A percentile compares a stretch with the other conserved stretches of the same genome.
phyloP scores from a whole-genome alignment of 805 yeast species.

The Debaryomyces maramus region DNA sequence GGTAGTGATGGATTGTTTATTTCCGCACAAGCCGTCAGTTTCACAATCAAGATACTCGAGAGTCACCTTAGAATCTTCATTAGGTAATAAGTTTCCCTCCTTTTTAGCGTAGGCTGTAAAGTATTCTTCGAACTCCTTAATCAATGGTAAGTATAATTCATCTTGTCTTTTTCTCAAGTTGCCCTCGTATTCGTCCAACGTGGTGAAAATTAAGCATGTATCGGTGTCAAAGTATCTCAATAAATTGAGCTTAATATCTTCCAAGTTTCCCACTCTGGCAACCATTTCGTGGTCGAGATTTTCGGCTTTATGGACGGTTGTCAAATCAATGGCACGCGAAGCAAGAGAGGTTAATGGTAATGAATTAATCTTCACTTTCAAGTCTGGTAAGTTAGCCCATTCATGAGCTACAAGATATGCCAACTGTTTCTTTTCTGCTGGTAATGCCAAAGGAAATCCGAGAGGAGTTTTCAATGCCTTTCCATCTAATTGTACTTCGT shows the following conservation, averaged over 20 bases:
- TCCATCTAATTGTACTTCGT: slow-evolving; percentile 65
- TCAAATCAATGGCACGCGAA: slow-evolving; percentile 82
- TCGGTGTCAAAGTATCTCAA: slow-evolving; percentile 92
- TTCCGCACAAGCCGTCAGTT: slow-evolving; percentile 76
- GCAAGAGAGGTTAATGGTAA: slow-evolving; percentile 87
- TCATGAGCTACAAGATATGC: slow-evolving; percentile 82
- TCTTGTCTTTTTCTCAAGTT: slow-evolving; percentile 77
- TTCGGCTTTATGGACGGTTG: slow-evolving; percentile 24
- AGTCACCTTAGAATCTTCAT: slow-evolving; percentile 28
- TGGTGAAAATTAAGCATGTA: slow-evolving; percentile 84
- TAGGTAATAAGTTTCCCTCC: slow-evolving; percentile 24
- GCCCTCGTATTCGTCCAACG: slow-evolving; percentile 80
- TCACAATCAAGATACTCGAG: slow-evolving; percentile 77
- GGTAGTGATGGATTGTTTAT: slow-evolving; percentile 62
- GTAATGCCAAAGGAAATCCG: slow-evolving; percentile 70
- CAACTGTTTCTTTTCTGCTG: slow-evolving; percentile 55
- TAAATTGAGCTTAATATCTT: slow-evolving; percentile 57
- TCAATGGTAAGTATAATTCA: slow-evolving; percentile 71
- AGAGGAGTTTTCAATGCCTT: slow-evolving; percentile 82
- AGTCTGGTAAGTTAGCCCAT: slow-evolving; percentile 74
- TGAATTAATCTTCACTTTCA: slow-evolving; percentile 68
- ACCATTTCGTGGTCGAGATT: slow-evolving; percentile 44
- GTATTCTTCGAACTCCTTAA: slow-evolving; percentile 61
- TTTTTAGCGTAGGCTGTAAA: slow-evolving; percentile 43
- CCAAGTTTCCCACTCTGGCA: slow-evolving; percentile 63